Conservation (phyloP, 2,329 filamentous ascomycete species). For the Periconia digitata region DNA sequence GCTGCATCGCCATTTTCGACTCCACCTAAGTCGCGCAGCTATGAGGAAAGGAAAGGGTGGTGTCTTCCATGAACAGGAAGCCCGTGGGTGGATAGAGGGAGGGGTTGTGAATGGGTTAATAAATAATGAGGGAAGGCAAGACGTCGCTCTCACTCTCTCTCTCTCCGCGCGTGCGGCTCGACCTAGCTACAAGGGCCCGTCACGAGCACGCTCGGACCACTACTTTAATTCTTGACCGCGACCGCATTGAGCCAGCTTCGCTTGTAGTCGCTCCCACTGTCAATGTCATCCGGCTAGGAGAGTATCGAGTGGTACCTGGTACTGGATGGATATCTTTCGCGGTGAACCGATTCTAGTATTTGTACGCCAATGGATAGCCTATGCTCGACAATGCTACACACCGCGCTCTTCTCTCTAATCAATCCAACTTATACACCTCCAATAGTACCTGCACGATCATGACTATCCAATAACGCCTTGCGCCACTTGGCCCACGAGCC, state of each 20-base stretch:
- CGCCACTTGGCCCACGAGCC: conserved; percentile 49
- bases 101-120: not conserved
- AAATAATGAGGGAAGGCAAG: too few relatives aligned
- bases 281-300: not conserved
- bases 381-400: not conserved
- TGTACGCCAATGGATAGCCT: too few relatives aligned
- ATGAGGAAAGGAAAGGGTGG: conserved; percentile 17
- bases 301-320: not conserved
- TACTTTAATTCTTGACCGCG: not conserved
- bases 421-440: not conserved
- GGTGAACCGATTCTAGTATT: too few relatives aligned
- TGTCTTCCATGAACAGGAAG: conserved; percentile 39
- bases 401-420: not conserved
- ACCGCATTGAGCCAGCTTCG: not conserved
- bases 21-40: conserved; percentile 39
- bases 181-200: not conserved
- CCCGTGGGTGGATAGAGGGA: not conserved
- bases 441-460: not conserved
- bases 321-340: too few relatives aligned
- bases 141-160: too few relatives aligned
- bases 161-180: not conserved
- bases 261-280: not conserved
- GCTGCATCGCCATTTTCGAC: conserved; percentile 37
- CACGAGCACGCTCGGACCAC: not conserved
- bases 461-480: conserved; percentile 32